Evolutionary conservation across 2,329 filamentous ascomycete species (phyloP).

Genomic region (Hawksworthiomyces lignivorus): DNA sequence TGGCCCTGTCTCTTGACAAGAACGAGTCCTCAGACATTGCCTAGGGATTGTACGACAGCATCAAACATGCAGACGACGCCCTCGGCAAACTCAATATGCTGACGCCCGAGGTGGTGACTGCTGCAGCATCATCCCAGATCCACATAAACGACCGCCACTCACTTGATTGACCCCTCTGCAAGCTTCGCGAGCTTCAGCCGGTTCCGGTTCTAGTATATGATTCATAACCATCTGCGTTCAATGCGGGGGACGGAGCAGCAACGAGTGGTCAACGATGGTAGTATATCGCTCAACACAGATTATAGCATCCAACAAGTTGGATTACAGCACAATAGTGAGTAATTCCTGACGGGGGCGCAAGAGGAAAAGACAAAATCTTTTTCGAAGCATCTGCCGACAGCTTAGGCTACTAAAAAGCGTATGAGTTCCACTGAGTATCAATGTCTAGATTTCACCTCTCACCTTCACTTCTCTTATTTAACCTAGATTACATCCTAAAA

Average conservation of each 20-base stretch:
- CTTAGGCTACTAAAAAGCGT: too few relatives aligned
- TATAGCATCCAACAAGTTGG: slow-evolving; percentile 22
- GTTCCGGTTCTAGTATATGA: slow-evolving; percentile 8
- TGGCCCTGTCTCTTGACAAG: slow-evolving; percentile 12
- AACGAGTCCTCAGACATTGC: slow-evolving; percentile 16
- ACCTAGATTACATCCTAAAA: slow-evolving; percentile 24
- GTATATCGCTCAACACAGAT: slow-evolving; percentile 29
- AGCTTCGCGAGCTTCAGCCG: slow-evolving; percentile 11
- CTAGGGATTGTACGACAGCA: slow-evolving; percentile 36
- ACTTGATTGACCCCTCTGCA: slow-evolving; percentile 20
- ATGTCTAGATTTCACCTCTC: slow-evolving; percentile 13
- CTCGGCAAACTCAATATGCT: slow-evolving; percentile 43
- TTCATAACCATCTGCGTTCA: not conserved
- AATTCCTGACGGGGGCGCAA: too few relatives aligned
- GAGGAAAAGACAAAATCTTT: too few relatives aligned
- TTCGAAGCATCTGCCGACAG: too few relatives aligned
- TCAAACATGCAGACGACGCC: slow-evolving; percentile 30
- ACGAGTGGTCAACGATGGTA: slow-evolving; percentile 25
- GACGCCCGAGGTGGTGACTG: slow-evolving; percentile 42
- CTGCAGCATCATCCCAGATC: slow-evolving; percentile 40
- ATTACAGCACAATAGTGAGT: not conserved
- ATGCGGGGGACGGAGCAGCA: not conserved
- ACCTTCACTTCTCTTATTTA: slow-evolving; percentile 5
- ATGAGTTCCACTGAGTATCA: too few relatives aligned
- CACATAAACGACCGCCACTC: slow-evolving; percentile 42